Evolutionary conservation across 1,284 basidiomycete genomes (phyloP).

Genomic region (Pseudozyma tsukubaensis): DNA sequence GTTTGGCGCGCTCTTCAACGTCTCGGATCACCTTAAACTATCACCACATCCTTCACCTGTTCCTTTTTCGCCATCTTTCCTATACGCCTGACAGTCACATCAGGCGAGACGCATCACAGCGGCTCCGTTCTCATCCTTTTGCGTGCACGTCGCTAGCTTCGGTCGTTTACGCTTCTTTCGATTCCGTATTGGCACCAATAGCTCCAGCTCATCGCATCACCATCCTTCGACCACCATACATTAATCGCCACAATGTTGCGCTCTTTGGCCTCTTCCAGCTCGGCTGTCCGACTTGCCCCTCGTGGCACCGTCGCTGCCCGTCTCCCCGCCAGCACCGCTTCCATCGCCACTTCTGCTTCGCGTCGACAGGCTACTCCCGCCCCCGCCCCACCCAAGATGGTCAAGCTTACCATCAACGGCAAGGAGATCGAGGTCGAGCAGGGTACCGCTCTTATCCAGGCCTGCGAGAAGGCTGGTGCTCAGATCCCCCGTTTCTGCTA

Average conservation of each 20-base stretch:
- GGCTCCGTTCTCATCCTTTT: conserved; percentile 10
- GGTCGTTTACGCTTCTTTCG: not conserved
- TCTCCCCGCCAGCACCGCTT: conserved; percentile 29
- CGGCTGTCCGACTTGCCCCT: conserved; percentile 36
- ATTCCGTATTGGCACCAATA: conserved; percentile 3
- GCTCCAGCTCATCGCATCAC: not conserved
- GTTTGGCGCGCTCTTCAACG: conserved; percentile 28
- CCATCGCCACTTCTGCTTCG: conserved; percentile 54
- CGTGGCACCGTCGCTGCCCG: conserved; percentile 28
- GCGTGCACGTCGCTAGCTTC: conserved; percentile 4
- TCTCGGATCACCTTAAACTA: conserved; percentile 6
- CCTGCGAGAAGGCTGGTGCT: conserved; percentile 74
- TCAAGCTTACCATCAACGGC: conserved; percentile 68
- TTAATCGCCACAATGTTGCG: conserved; percentile 39
- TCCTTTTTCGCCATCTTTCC: conserved; percentile 17
- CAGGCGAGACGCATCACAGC: conserved; percentile 20
- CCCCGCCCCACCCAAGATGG: conserved; percentile 65
- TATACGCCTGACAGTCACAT: conserved; percentile 26
- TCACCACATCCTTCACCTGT: conserved; percentile 9
- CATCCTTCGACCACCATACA: not conserved
- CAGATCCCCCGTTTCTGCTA: conserved; percentile 81
- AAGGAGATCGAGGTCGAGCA: conserved; percentile 68
- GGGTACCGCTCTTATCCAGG: conserved; percentile 83
- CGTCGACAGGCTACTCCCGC: conserved; percentile 58
- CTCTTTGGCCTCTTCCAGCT: conserved; percentile 48